A percentile compares a stretch with the other conserved stretches of the same genome.
These are phyloP conservation scores for Cladosporium velox DNA, from an alignment of 2,329 filamentous ascomycete species.

Conservation along the genomic window DNA sequence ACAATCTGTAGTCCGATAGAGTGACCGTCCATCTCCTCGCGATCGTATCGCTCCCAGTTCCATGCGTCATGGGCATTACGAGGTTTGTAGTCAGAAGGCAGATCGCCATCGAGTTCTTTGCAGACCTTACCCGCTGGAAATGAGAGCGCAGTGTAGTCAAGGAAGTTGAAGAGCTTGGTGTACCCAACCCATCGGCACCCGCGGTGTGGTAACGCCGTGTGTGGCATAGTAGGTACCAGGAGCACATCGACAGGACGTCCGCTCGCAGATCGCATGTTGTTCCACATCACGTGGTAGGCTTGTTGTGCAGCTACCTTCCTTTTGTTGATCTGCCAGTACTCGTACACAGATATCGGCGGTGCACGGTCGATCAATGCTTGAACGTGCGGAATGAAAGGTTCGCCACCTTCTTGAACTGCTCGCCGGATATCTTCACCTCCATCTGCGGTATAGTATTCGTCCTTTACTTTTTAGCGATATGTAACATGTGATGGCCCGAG, in stretches of 20 bases:
- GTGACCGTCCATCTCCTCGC: constrained; percentile 77
- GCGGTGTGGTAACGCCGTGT: constrained; percentile 55
- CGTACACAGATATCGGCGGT: constrained; percentile 59
- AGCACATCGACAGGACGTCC: constrained; percentile 57
- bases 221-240: constrained; percentile 62
- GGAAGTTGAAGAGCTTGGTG: constrained; percentile 37
- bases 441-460: constrained; percentile 63
- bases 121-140: constrained; percentile 56
- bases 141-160: constrained; percentile 60
- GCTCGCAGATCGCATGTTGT: constrained; percentile 43
- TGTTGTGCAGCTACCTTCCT: constrained; percentile 57
- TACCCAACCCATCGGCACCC: constrained; percentile 35
- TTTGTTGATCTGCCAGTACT: constrained; percentile 69
- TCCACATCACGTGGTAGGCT: constrained; percentile 62
- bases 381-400: constrained; percentile 62
- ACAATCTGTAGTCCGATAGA: constrained; percentile 82
- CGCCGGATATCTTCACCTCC: constrained; percentile 64
- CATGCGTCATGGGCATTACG: constrained; percentile 55
- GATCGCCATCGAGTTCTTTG: constrained; percentile 37
- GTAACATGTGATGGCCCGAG: neutral
- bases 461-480: constrained; percentile 39
- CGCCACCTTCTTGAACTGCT: constrained; percentile 57
- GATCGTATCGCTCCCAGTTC: constrained; percentile 66
- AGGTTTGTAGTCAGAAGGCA: constrained; percentile 46
- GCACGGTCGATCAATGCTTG: constrained; percentile 57